Percentiles rank a stretch among this genome's conserved stretches.
phyloP scores from a whole-genome alignment of 2,329 filamentous ascomycete species.

The Gnomoniopsis sp. region DNA sequence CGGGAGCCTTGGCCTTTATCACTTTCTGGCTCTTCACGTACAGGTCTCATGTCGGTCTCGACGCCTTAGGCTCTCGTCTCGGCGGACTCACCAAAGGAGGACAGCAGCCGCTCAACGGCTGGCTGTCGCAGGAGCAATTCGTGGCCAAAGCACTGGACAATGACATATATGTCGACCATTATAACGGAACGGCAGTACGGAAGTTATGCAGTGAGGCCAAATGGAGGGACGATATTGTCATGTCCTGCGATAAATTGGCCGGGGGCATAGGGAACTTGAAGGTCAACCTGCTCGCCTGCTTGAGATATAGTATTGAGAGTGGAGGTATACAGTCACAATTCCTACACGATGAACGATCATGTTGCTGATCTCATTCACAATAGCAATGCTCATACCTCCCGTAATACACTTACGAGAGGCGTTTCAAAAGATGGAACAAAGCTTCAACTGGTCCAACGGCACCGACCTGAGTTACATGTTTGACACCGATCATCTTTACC shows the following conservation, averaged over 20 bases:
- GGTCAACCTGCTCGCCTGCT: conserved; percentile 12
- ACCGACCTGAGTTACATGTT: conserved; percentile 13
- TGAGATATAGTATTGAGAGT: conserved; percentile 11
- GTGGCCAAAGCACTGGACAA: conserved; percentile 3
- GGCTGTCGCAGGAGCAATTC: conserved; percentile 11
- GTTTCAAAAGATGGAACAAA: conserved; percentile 12
- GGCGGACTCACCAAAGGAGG: neutral
- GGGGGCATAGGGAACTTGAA: conserved; percentile 18
- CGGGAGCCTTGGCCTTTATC: neutral
- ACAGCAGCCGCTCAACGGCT: neutral
- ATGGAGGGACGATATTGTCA: conserved; percentile 13
- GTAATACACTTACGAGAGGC: conserved; percentile 8
- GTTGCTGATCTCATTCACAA: neutral
- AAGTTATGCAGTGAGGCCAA: conserved; percentile 11
- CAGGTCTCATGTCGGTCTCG: neutral
- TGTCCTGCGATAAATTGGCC: conserved; percentile 11
- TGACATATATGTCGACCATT: conserved; percentile 11
- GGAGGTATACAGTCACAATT: conserved; percentile 3
- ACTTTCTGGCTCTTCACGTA: neutral
- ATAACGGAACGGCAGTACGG: conserved; percentile 8
- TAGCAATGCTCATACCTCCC: conserved; percentile 11
- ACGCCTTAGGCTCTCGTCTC: neutral
- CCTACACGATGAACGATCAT: neutral
- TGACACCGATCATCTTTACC: conserved; percentile 15
- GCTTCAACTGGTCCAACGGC: conserved; percentile 14